A percentile compares a stretch with the other conserved stretches of the same genome.
These are phyloP conservation scores for Guadua angustifolia DNA, from an alignment of 176 grass and related monocot genomes.

Conservation along the genomic window DNA sequence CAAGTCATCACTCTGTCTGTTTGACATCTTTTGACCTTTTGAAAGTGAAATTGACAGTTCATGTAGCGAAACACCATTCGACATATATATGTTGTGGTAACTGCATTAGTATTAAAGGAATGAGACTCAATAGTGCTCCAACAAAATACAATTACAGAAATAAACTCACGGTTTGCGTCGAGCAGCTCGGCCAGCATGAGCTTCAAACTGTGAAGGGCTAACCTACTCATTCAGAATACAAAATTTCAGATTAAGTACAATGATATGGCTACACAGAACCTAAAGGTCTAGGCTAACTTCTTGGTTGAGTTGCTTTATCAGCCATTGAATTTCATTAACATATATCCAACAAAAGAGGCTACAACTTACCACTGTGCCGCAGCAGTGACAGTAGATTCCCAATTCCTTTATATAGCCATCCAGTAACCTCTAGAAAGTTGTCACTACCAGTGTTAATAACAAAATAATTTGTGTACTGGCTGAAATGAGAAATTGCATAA, in stretches of 20 bases:
- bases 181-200: slow-evolving; percentile 88
- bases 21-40: slow-evolving; percentile 63
- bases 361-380: slow-evolving; percentile 73
- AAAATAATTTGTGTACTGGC: slow-evolving; percentile 25
- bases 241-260: slow-evolving; percentile 29
- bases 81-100: slow-evolving; percentile 99
- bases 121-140: slow-evolving; percentile 27
- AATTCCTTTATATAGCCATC: slow-evolving; percentile 90
- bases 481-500: slow-evolving; percentile 14
- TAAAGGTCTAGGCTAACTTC: neutral
- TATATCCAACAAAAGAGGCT: slow-evolving; percentile 16
- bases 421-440: slow-evolving; percentile 74
- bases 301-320: slow-evolving; percentile 8
- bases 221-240: slow-evolving; percentile 65
- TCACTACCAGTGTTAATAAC: slow-evolving; percentile 37
- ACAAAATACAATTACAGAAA: slow-evolving; percentile 29
- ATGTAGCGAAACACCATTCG: slow-evolving; percentile 94
- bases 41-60: slow-evolving; percentile 93
- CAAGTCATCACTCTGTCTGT: slow-evolving; percentile 81
- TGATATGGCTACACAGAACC: slow-evolving; percentile 23
- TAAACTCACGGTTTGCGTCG: slow-evolving; percentile 89
- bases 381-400: slow-evolving; percentile 96
- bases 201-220: slow-evolving; percentile 97
- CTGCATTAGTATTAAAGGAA: slow-evolving; percentile 49
- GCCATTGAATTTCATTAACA: slow-evolving; percentile 19